These are phyloP conservation scores for Stenocarpella maydis DNA, from an alignment of 2,329 filamentous ascomycete species.

Conservation along the genomic window DNA sequence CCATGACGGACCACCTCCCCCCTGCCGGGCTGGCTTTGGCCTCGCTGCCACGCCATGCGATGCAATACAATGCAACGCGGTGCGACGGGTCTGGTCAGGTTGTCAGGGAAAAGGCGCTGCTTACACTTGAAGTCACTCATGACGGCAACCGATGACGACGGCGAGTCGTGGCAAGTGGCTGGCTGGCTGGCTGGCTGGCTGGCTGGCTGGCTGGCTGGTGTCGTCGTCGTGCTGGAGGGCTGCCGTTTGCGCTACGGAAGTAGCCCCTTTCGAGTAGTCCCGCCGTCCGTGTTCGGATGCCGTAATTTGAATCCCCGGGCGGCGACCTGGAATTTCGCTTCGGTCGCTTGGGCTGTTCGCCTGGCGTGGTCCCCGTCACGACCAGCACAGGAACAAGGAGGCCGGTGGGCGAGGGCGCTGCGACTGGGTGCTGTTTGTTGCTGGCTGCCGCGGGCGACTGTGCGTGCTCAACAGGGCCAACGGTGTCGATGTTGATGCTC, in stretches of 20 bases:
- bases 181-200: background rate
- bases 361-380: background rate
- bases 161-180: background rate
- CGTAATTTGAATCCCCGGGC: conserved; percentile 27
- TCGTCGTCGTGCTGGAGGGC: conserved; percentile 2
- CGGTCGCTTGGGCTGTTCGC: conserved; percentile 21
- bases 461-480: too few species aligned
- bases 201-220: conserved; percentile 1
- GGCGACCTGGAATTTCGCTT: conserved; percentile 28
- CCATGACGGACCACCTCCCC: too few species aligned
- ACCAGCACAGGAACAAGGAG: background rate
- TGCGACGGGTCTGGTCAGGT: too few species aligned
- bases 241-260: conserved; percentile 18
- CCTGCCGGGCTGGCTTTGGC: too few species aligned
- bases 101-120: background rate
- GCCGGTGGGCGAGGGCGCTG: background rate
- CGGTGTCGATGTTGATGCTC: too few species aligned
- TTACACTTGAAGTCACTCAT: conserved; percentile 23
- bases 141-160: conserved; percentile 6
- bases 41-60: too few species aligned
- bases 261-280: conserved; percentile 24
- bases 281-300: conserved; percentile 15
- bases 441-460: too few species aligned
- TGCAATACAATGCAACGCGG: background rate
- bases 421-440: too few species aligned